Conservation (phyloP, 164 flowering plant genomes). For the Hamamelis virginiana region DNA sequence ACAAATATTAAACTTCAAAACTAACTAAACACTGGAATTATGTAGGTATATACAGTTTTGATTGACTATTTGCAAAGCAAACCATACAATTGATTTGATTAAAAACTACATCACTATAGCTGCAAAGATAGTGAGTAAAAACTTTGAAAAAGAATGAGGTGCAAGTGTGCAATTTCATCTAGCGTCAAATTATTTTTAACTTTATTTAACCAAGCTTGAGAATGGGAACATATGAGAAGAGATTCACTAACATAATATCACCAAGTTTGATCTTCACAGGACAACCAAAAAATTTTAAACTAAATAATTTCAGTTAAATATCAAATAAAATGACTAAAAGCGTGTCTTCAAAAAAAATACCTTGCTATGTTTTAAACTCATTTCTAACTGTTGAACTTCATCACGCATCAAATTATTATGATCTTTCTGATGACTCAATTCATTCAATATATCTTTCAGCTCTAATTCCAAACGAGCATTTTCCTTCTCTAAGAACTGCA, state of each 20-base stretch:
- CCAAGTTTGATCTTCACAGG: too few relatives aligned
- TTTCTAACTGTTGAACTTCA: slow-evolving; percentile 49
- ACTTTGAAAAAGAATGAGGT: too few relatives aligned
- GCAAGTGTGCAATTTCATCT: too few relatives aligned
- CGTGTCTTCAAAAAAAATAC: slow-evolving; percentile 6
- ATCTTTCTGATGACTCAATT: slow-evolving; percentile 53
- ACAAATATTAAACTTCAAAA: neutral
- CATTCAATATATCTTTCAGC: slow-evolving; percentile 34
- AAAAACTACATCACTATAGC: too few relatives aligned
- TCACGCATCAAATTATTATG: slow-evolving; percentile 40
- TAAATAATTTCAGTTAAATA: too few relatives aligned
- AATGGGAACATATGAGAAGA: too few relatives aligned
- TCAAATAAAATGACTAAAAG: too few relatives aligned
- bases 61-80: neutral
- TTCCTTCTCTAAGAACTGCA: slow-evolving; percentile 62
- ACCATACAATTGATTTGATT: neutral
- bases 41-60: neutral
- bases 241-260: too few relatives aligned
- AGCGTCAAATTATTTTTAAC: too few relatives aligned
- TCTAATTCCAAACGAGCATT: slow-evolving; percentile 44
- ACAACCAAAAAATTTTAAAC: too few relatives aligned
- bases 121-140: too few relatives aligned
- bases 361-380: slow-evolving; percentile 36
- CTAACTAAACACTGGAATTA: neutral
- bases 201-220: too few relatives aligned